These are phyloP conservation scores for Corynespora cassiicola DNA, from an alignment of 2,329 filamentous ascomycete species.

Conservation along the genomic window DNA sequence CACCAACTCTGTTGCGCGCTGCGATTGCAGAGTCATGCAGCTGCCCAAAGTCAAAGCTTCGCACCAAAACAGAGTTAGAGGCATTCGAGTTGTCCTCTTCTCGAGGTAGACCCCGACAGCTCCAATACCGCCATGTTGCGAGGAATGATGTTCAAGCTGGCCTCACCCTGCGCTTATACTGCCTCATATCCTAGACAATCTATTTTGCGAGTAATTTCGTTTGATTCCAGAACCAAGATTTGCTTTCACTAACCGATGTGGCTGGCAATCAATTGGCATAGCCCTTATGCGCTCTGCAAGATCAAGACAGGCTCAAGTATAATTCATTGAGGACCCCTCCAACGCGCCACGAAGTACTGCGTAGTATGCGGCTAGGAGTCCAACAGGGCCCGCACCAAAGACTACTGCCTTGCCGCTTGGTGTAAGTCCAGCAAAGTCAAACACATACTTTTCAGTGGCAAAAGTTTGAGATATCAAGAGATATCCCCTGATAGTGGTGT, in stretches of 20 bases:
- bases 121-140: conserved; percentile 34
- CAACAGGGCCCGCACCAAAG: conserved; percentile 47
- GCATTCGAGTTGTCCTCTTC: background rate
- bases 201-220: conserved; percentile 1
- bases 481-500: conserved; percentile 20
- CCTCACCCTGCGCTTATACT: conserved; percentile 17
- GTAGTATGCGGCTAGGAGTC: conserved; percentile 40
- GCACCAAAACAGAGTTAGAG: conserved; percentile 9
- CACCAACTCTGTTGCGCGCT: conserved; percentile 13
- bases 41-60: conserved; percentile 12
- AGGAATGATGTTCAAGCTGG: conserved; percentile 22
- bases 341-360: conserved; percentile 40
- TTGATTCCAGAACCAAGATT: conserved; percentile 27
- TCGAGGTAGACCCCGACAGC: conserved; percentile 27
- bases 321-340: conserved; percentile 40
- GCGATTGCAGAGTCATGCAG: conserved; percentile 16
- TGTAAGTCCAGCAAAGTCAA: conserved; percentile 23
- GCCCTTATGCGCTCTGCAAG: conserved; percentile 37
- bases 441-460: conserved; percentile 22
- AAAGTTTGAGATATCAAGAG: conserved; percentile 30
- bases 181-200: conserved; percentile 9
- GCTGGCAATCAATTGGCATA: conserved; percentile 44
- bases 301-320: conserved; percentile 16
- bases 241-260: conserved; percentile 31
- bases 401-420: conserved; percentile 45